Evolutionary conservation across 2,329 filamentous ascomycete species (phyloP).

Genomic region (Thyridium curvatum): DNA sequence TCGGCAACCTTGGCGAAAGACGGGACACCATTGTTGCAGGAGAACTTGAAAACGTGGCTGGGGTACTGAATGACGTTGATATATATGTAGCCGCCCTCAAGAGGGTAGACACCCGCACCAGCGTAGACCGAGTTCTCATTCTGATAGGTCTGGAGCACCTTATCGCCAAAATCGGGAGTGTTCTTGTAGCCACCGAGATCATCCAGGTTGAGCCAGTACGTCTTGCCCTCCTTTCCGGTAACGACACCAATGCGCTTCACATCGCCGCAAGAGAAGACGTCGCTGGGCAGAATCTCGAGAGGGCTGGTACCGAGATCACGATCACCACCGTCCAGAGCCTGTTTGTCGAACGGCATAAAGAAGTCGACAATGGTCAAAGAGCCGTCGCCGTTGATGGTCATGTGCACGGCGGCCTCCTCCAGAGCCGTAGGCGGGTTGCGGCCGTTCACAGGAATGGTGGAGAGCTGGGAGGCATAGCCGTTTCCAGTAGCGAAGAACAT

Average conservation of each 20-base stretch:
- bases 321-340: constrained; percentile 40
- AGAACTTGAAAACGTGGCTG: constrained; percentile 52
- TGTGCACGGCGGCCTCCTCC: constrained; percentile 42
- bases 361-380: constrained; percentile 37
- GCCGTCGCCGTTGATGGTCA: constrained; percentile 36
- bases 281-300: constrained; percentile 32
- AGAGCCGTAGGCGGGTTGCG: constrained; percentile 35
- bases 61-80: constrained; percentile 46
- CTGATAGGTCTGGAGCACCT: constrained; percentile 34
- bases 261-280: constrained; percentile 34
- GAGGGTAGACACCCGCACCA: constrained; percentile 38
- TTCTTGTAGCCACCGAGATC: constrained; percentile 42
- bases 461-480: constrained; percentile 39
- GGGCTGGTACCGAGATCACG: constrained; percentile 41
- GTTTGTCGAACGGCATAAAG: constrained; percentile 44
- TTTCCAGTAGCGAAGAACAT: constrained; percentile 43
- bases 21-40: constrained; percentile 42
- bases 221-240: constrained; percentile 43
- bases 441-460: constrained; percentile 33
- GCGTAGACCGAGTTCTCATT: constrained; percentile 43
- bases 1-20: constrained; percentile 47
- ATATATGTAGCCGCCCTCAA: constrained; percentile 41
- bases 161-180: constrained; percentile 32
- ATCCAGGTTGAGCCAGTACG: constrained; percentile 41
- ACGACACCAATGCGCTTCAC: constrained; percentile 40